phyloP scores from a whole-genome alignment of 257 asterid genomes.

The Solanum piurae region DNA sequence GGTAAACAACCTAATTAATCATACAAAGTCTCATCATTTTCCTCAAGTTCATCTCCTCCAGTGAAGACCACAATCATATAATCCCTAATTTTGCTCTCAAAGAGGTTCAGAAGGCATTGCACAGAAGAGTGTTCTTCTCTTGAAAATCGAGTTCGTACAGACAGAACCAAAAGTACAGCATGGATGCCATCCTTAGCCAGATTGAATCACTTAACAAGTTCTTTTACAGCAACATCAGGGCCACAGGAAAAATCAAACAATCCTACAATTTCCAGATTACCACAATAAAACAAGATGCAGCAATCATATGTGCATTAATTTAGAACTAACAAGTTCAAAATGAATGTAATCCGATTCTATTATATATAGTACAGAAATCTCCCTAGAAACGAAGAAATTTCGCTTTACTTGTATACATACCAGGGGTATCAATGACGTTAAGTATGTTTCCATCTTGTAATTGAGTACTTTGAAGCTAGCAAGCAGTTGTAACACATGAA shows the following conservation, averaged over 20 bases:
- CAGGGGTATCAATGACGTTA: constrained; percentile 79
- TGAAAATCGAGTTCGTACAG: constrained; percentile 58
- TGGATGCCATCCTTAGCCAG: constrained; percentile 86
- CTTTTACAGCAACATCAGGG: constrained; percentile 34
- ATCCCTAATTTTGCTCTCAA: constrained; percentile 52
- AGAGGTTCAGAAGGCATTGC: constrained; percentile 39
- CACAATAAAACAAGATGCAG: background rate
- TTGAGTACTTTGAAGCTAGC: constrained; percentile 50
- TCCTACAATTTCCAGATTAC: constrained; percentile 25
- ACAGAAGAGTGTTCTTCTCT: constrained; percentile 63
- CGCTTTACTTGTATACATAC: constrained; percentile 4
- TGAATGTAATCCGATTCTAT: background rate
- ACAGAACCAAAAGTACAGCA: constrained; percentile 60
- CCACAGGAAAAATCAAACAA: constrained; percentile 38
- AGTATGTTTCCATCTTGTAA: constrained; percentile 43
- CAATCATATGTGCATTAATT: background rate
- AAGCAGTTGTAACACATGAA: constrained; percentile 63
- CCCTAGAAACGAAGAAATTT: background rate
- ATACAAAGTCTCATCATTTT: constrained; percentile 31
- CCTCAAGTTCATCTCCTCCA: constrained; percentile 77
- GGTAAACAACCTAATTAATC: constrained; percentile 37
- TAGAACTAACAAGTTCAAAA: background rate
- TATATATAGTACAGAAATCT: background rate
- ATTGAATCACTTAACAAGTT: constrained; percentile 52
- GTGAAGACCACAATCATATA: constrained; percentile 74